Evolutionary conservation across 345 rosid species (phyloP).

Genomic region (Linum trigynum): DNA sequence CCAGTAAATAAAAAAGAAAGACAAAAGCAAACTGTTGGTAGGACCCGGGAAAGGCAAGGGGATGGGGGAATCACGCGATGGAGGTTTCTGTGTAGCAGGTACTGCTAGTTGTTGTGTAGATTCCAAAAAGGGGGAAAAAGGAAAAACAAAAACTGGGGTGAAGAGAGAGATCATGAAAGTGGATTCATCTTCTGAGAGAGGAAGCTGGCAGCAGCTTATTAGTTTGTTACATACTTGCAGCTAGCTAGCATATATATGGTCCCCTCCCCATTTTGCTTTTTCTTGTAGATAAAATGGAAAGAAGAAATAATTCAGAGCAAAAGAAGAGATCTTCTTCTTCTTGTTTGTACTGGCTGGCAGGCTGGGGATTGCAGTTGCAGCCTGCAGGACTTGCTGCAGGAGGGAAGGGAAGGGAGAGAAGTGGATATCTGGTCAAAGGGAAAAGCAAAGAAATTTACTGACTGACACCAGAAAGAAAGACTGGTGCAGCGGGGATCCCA

Average conservation of each 20-base stretch:
- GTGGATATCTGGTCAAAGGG: slow-evolving; percentile 53
- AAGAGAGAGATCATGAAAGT: background rate
- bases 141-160: slow-evolving; percentile 5
- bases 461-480: slow-evolving; percentile 19
- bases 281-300: too few relatives aligned
- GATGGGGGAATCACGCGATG: slow-evolving; percentile 12
- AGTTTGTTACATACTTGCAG: background rate
- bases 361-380: too few relatives aligned
- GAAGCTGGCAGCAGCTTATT: background rate
- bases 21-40: slow-evolving; percentile 5
- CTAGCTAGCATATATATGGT: background rate
- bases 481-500: slow-evolving; percentile 29
- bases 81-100: slow-evolving; percentile 9
- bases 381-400: too few relatives aligned
- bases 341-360: too few relatives aligned
- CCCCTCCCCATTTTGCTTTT: background rate
- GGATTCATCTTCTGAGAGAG: too few relatives aligned
- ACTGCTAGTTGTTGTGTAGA: slow-evolving; percentile 19
- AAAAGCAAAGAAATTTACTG: too few relatives aligned
- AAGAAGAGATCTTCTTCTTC: too few relatives aligned
- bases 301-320: too few relatives aligned
- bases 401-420: too few relatives aligned
- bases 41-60: slow-evolving; percentile 8
- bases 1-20: slow-evolving; percentile 3
- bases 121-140: slow-evolving; percentile 16